phyloP scores from a whole-genome alignment of 305 asterid species.

The Plantago lanceolata region DNA sequence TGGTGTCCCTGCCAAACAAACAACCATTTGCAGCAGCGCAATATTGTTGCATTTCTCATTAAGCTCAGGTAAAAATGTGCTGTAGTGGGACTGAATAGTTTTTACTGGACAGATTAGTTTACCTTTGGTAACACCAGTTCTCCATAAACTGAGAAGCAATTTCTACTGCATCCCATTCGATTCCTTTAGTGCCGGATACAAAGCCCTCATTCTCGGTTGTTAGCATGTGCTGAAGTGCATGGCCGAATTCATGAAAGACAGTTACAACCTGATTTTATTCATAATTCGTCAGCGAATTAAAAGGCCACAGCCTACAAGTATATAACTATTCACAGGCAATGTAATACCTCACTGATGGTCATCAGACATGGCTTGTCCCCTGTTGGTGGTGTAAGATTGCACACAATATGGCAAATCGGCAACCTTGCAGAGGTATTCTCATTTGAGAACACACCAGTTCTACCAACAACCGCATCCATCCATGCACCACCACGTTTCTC shows the following conservation, averaged over 20 bases:
- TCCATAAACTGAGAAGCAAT: slow-evolving; percentile 97
- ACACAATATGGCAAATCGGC: slow-evolving; percentile 94
- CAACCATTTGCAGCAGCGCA: background rate
- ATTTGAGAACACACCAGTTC: slow-evolving; percentile 77
- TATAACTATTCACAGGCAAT: background rate
- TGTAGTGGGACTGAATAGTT: background rate
- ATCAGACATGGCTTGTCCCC: slow-evolving; percentile 96
- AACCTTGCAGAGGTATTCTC: slow-evolving; percentile 73
- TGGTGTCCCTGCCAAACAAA: slow-evolving; percentile 64
- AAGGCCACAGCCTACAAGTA: background rate
- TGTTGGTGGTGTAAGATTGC: slow-evolving; percentile 99
- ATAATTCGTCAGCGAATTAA: background rate
- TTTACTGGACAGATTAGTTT: background rate
- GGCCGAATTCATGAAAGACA: slow-evolving; percentile 97
- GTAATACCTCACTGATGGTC: slow-evolving; percentile 91
- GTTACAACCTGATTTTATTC: slow-evolving; percentile 72
- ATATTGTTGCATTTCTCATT: background rate
- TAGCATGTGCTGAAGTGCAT: slow-evolving; percentile 97
- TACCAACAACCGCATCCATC: slow-evolving; percentile 88
- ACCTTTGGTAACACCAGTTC: slow-evolving; percentile 99
- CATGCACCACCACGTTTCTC: slow-evolving; percentile 98
- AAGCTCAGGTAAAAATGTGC: background rate
- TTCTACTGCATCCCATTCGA: slow-evolving; percentile 99
- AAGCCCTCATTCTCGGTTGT: slow-evolving; percentile 95
- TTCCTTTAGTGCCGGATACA: slow-evolving; percentile 82